Evolutionary conservation across 1,284 basidiomycete species (phyloP), one percentile per base, ranked within the genome.

Genomic region (Apiotrichum siamense): DNA sequence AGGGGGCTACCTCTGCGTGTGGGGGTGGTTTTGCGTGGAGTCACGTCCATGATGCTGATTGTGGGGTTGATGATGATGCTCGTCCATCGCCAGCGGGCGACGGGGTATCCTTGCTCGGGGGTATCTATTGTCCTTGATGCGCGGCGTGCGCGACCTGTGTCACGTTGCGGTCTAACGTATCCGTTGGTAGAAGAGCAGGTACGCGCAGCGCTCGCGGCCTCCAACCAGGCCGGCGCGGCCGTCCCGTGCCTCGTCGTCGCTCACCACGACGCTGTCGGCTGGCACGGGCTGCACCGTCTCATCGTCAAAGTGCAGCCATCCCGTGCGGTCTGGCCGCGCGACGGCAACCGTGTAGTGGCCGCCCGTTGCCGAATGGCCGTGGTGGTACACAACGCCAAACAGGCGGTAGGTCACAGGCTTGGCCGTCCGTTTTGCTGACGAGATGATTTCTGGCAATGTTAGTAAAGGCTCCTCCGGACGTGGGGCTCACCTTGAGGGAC

Each of bases 281-380:
- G 81, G 76, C 36, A 93, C 79, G 54, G 87, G 83, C 27, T 83
- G 83, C n/a, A 90, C 86, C 6, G 84, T 75, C 70, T 94, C 91
- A 65, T 97, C 93, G 72, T 97, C 93, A 51, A 97, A 88, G 56
- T 93, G 84, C 52, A 96, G 80, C 94, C 89, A 97, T 79, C 84
- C 64, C 74, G 59, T 66, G 70, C 42, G 55, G 62, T 73, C 58
- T 20, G 88, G 86, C 55, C 90, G 85, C 9, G 93, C 76, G 2
- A 96, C 87, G 58, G 93, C 87, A 39, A 96, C 83, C 1, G 93
- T 98, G 76, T 97, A 98, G 73, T 97, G 93, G 0, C 94, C 94
- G 7, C 93, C 93, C 0, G 84, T 85, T 0, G 94, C 91, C 13
- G 87, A 87, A 41, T 80, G 77, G 2, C 94, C 94, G 65, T 98